These are phyloP conservation scores for Wallacemonas sp. DNA, from an alignment of 208 protist genomes.

Conservation along the genomic window DNA sequence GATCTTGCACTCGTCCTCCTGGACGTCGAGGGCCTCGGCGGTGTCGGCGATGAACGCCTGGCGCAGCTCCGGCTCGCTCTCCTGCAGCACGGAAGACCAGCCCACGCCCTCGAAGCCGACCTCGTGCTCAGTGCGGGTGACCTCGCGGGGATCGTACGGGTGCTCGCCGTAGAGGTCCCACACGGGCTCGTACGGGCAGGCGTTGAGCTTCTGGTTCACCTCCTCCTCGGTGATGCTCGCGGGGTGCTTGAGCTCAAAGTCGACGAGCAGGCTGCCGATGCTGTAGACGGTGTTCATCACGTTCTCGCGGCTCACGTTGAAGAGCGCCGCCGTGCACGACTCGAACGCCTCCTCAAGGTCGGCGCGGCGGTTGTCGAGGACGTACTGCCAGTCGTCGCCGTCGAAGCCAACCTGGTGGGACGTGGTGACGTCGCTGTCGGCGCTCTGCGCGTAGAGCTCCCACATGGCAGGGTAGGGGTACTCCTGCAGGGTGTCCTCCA, in stretches of 20 bases:
- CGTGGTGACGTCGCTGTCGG: conserved; percentile 31
- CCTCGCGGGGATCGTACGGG: conserved; percentile 21
- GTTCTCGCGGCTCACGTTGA: conserved; percentile 21
- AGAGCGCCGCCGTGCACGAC: conserved; percentile 14
- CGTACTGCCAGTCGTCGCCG: conserved; percentile 49
- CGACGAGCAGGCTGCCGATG: conserved; percentile 18
- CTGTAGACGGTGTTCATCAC: conserved; percentile 19
- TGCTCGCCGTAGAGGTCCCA: conserved; percentile 24
- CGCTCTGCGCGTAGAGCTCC: conserved; percentile 42
- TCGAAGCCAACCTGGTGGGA: conserved; percentile 69
- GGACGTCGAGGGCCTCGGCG: conserved; percentile 17
- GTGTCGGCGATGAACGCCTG: conserved; percentile 33
- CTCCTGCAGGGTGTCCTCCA: conserved; percentile 22
- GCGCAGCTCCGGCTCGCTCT: conserved; percentile 18
- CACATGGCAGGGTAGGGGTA: conserved; percentile 47
- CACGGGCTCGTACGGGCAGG: conserved; percentile 16
- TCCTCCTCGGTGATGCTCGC: conserved; percentile 13
- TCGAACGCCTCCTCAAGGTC: conserved; percentile 23
- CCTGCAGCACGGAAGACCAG: conserved; percentile 20
- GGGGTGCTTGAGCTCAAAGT: conserved; percentile 25
- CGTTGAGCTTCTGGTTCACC: conserved; percentile 20
- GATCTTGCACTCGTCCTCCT: conserved; percentile 22
- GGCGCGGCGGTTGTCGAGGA: conserved; percentile 25
- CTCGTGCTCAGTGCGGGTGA: conserved; percentile 22
- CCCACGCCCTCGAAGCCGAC: conserved; percentile 21